These are phyloP conservation scores for Botryobasidium botryosum DNA, from an alignment of 768 basidiomycete species.

Conservation along the genomic window DNA sequence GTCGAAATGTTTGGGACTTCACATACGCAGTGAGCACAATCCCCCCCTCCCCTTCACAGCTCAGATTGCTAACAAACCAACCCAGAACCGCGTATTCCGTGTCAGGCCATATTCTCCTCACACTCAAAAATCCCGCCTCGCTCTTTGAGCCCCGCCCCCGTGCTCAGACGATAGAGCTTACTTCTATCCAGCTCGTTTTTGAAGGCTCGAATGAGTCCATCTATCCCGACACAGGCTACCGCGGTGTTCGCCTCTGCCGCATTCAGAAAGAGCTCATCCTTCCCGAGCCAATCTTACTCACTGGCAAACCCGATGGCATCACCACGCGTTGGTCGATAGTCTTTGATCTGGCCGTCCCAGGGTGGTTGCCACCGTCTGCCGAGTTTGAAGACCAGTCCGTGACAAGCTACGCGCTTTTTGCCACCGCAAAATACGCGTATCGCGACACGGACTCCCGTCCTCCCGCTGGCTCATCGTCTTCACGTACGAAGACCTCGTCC, in stretches of 20 bases:
- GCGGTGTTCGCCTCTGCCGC: conserved; percentile 47
- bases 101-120: conserved; percentile 60
- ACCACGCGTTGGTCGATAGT: conserved; percentile 59
- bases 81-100: conserved; percentile 72
- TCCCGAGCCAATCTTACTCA: conserved; percentile 9
- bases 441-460: no score
- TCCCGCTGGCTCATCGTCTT: no score
- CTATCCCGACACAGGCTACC: conserved; percentile 47
- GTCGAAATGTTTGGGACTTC: conserved; percentile 58
- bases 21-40: conserved; percentile 37
- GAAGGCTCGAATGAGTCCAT: conserved; percentile 75
- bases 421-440: conserved; percentile 52
- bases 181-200: conserved; percentile 58
- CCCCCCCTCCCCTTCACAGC: neutral
- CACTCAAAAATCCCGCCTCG: conserved; percentile 24
- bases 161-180: conserved; percentile 26
- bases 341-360: conserved; percentile 74
- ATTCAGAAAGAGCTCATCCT: conserved; percentile 43
- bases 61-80: neutral
- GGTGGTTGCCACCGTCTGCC: conserved; percentile 53
- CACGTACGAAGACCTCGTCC: neutral
- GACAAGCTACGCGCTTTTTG: conserved; percentile 47
- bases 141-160: conserved; percentile 23
- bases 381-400: conserved; percentile 26
- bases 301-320: conserved; percentile 36